Conservation (phyloP, 352 stramenopile species). For the Pythium dissotocum region DNA sequence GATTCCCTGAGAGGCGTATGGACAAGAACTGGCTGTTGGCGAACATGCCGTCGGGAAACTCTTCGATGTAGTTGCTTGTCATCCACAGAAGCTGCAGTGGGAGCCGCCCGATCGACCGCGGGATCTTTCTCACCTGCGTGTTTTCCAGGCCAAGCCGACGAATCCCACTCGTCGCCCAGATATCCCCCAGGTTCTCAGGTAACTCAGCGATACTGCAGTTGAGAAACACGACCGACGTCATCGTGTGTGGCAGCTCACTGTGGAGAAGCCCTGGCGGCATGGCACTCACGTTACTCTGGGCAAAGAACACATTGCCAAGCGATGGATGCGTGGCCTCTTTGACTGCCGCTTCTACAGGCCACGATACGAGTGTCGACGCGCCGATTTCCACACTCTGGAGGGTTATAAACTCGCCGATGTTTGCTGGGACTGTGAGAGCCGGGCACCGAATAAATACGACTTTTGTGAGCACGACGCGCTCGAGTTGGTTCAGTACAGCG, state of each 20-base stretch:
- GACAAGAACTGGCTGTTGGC: not conserved
- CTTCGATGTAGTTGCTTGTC: not conserved
- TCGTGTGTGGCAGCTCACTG: not conserved
- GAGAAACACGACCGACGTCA: slow-evolving; percentile 8
- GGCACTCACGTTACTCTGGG: not conserved
- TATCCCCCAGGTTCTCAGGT: slow-evolving; percentile 11
- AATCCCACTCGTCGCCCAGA: not conserved
- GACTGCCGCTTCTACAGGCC: slow-evolving; percentile 7
- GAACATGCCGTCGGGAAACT: slow-evolving; percentile 6
- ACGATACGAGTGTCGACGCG: slow-evolving; percentile 19
- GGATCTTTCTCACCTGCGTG: not conserved
- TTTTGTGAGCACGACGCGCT: slow-evolving; percentile 1
- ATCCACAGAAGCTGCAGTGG: not conserved
- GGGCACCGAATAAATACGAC: slow-evolving; percentile 21
- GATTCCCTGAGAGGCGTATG: slow-evolving; percentile 5
- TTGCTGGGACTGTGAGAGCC: slow-evolving; percentile 8
- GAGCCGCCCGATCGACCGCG: not conserved
- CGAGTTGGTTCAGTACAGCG: not conserved
- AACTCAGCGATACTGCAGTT: slow-evolving; percentile 10
- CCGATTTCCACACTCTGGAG: slow-evolving; percentile 11
- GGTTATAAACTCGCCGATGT: slow-evolving; percentile 9
- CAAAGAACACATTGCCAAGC: not conserved
- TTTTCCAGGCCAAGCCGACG: not conserved
- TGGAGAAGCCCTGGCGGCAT: slow-evolving; percentile 14
- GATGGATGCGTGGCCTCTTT: not conserved